phyloP scores from a whole-genome alignment of 23 red algal genomes.

The Cyanidiococcus yangmingshanensis region DNA sequence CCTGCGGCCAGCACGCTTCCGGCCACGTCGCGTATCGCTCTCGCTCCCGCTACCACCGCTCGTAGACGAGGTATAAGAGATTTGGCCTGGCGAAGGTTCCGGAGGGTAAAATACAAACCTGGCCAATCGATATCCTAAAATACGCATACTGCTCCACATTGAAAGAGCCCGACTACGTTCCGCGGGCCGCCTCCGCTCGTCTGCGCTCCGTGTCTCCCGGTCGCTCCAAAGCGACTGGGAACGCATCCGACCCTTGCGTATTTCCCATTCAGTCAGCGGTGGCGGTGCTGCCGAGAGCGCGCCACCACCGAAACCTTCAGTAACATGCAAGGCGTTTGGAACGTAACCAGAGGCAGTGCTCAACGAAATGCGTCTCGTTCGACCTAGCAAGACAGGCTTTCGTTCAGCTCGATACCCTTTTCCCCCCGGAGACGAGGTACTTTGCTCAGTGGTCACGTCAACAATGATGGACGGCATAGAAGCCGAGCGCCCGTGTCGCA shows the following conservation, averaged over 20 bases:
- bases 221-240: neutral
- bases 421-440: neutral
- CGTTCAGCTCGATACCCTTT: neutral
- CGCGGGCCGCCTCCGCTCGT: neutral
- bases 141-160: neutral
- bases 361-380: neutral
- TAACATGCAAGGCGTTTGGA: neutral
- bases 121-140: neutral
- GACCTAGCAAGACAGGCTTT: neutral
- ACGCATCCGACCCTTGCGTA: neutral
- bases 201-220: neutral
- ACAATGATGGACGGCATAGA: neutral
- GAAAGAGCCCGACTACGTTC: neutral
- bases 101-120: neutral
- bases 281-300: neutral
- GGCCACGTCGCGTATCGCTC: neutral
- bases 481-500: neutral
- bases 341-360: neutral
- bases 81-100: neutral
- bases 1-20: neutral
- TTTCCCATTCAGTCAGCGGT: neutral
- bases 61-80: conserved; percentile 2
- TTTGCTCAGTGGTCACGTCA: neutral
- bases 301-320: neutral
- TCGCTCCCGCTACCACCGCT: conserved; percentile 14